These are phyloP conservation scores for Sclerotinia glacialis DNA, from an alignment of 2,329 filamentous ascomycete species.

Conservation along the genomic window DNA sequence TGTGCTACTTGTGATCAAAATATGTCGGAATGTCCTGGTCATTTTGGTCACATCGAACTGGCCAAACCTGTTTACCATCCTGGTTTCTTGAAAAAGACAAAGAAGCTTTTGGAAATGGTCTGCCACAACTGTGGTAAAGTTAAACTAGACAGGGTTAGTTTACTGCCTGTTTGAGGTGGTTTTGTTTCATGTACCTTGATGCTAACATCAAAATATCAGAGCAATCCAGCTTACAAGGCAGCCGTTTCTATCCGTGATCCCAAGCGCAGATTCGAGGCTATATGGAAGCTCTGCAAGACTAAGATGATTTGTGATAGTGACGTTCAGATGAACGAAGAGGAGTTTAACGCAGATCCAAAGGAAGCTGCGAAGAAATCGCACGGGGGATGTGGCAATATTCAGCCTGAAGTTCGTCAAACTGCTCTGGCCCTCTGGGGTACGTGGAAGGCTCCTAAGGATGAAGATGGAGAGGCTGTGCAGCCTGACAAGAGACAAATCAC, in stretches of 20 bases:
- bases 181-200: conserved; percentile 51
- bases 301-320: conserved; percentile 83
- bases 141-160: conserved; percentile 95
- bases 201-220: conserved; percentile 65
- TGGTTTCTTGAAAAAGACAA: conserved; percentile 98
- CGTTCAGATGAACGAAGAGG: conserved; percentile 63
- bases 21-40: conserved; percentile 93
- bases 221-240: conserved; percentile 76
- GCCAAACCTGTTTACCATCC: conserved; percentile 91
- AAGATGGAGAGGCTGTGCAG: conserved; percentile 66
- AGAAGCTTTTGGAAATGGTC: conserved; percentile 97
- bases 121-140: conserved; percentile 99
- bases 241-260: conserved; percentile 85
- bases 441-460: conserved; percentile 69
- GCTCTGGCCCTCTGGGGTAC: conserved; percentile 78
- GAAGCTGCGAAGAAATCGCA: conserved; percentile 59
- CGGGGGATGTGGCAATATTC: conserved; percentile 88
- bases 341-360: conserved; percentile 58
- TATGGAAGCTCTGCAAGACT: conserved; percentile 90
- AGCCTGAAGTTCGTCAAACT: conserved; percentile 84
- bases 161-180: conserved; percentile 54
- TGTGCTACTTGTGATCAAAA: conserved; percentile 96
- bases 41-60: conserved; percentile 98
- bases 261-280: conserved; percentile 87
- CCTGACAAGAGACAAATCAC: conserved; percentile 81